Conservation (phyloP, 2,329 filamentous ascomycete genomes). For the Fusarium sterilihyphosum region DNA sequence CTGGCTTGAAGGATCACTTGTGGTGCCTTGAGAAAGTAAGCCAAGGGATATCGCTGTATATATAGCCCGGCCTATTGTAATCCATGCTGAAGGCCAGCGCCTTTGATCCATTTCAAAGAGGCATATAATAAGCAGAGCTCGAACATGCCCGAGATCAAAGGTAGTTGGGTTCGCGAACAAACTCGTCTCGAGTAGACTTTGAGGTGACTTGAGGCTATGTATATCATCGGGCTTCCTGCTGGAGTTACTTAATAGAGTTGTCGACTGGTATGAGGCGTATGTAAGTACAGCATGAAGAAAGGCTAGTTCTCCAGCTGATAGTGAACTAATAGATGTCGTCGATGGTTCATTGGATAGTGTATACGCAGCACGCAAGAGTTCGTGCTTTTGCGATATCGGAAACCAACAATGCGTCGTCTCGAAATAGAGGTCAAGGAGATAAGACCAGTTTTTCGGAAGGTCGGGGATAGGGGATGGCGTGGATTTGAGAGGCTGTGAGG, state of each 20-base stretch:
- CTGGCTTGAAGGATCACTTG: rapidly evolving
- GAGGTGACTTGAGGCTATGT: rapidly evolving
- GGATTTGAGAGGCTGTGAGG: rapidly evolving
- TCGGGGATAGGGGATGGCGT: rapidly evolving
- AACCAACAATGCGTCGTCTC: constrained; percentile 10
- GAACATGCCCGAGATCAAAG: background rate
- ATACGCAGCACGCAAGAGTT: constrained; percentile 2
- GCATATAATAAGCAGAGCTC: background rate
- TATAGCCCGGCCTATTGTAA: background rate
- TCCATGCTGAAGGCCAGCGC: background rate
- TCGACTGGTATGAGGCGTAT: background rate
- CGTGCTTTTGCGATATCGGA: constrained; percentile 5
- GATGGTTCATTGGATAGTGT: background rate
- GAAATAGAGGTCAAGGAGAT: background rate
- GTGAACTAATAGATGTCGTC: background rate
- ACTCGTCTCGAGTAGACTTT: background rate
- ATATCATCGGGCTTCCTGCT: rapidly evolving
- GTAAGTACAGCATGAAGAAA: constrained; percentile 4
- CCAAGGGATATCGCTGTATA: background rate
- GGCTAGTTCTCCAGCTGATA: background rate
- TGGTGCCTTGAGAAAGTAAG: rapidly evolving
- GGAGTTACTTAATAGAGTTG: background rate
- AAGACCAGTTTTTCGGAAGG: constrained; percentile 2
- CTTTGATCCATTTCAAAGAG: background rate
- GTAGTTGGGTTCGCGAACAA: background rate